Percentiles rank a stretch among this genome's conserved stretches.
Evolutionary conservation across 2,329 filamentous ascomycete genomes (phyloP).

Genomic region (Scytalidium lignicola): DNA sequence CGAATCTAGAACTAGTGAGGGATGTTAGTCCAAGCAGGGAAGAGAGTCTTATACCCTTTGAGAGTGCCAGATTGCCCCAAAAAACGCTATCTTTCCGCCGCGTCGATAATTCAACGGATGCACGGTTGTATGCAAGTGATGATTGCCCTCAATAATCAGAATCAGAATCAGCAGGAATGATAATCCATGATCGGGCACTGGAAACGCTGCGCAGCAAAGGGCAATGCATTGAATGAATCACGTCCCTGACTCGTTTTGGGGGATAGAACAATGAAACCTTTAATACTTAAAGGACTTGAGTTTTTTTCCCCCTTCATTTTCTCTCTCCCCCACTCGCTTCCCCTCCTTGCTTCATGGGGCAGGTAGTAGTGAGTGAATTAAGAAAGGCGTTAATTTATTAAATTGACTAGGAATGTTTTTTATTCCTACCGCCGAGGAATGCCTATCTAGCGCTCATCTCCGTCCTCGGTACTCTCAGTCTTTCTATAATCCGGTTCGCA

Average conservation of each 20-base stretch:
- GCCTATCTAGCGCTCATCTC: no score
- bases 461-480: no score
- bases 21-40: neutral
- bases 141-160: slow-evolving; percentile 3
- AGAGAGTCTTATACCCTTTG: neutral
- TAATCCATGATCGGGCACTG: neutral
- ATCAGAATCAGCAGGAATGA: neutral
- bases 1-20: neutral
- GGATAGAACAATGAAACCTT: no score
- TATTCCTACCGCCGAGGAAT: no score
- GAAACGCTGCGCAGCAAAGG: neutral
- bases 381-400: neutral
- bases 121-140: slow-evolving; percentile 25
- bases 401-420: no score
- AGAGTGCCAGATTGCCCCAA: neutral
- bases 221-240: no score
- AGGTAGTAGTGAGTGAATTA: neutral
- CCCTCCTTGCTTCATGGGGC: neutral
- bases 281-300: no score
- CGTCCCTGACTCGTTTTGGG: neutral
- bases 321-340: neutral
- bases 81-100: slow-evolving; percentile 2
- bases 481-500: no score
- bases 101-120: slow-evolving; percentile 15
- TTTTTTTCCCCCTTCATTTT: neutral